Evolutionary conservation across 2,329 filamentous ascomycete genomes (phyloP).

Genomic region (Botrytis porri): DNA sequence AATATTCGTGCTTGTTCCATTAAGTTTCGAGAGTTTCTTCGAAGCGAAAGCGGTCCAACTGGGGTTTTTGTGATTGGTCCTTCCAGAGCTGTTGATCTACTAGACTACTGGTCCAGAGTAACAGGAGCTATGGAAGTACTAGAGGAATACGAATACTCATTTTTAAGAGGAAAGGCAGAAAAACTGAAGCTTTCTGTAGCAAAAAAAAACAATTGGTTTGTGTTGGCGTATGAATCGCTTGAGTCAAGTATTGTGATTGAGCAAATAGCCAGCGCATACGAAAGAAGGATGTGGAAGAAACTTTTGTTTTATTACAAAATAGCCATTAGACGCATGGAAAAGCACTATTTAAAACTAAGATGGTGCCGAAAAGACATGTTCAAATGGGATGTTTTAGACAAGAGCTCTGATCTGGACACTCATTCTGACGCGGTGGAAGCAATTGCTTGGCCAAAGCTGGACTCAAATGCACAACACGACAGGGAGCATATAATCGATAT

Average conservation of each 20-base stretch:
- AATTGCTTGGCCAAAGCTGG: neutral
- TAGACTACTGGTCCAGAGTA: neutral
- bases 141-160: neutral
- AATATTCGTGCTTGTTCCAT: neutral
- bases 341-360: neutral
- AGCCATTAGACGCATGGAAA: neutral
- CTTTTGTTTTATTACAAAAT: neutral
- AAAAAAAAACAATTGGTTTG: neutral
- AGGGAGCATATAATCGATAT: rapidly evolving
- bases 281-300: neutral
- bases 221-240: neutral
- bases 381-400: neutral
- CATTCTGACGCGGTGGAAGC: neutral
- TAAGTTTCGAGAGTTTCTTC: neutral
- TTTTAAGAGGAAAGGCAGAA: neutral
- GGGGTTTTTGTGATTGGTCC: neutral
- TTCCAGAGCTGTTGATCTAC: neutral
- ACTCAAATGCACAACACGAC: rapidly evolving
- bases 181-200: neutral
- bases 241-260: neutral
- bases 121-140: neutral
- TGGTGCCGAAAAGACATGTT: neutral
- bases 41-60: neutral
- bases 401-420: neutral
- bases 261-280: neutral